Percentiles rank a stretch among this genome's conserved stretches.
Conservation (phyloP, 371 early-diverging fungal species). For the Dichotomocladium elegans region DNA sequence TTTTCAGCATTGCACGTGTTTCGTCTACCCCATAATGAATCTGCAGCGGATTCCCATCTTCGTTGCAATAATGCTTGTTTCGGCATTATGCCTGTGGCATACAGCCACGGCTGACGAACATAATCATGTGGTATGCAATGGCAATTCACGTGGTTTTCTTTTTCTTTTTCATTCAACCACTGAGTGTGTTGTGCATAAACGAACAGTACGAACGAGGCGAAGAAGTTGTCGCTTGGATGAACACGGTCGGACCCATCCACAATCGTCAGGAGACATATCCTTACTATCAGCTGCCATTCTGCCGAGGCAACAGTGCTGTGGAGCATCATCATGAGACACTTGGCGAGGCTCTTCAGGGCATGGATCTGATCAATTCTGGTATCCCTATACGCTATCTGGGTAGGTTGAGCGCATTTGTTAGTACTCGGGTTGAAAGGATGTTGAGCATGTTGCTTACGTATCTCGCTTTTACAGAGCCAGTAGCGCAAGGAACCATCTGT, state of each 20-base stretch:
- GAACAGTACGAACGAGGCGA: slow-evolving; percentile 51
- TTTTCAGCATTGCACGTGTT: too few species aligned
- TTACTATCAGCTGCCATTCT: slow-evolving; percentile 74
- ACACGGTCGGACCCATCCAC: slow-evolving; percentile 69
- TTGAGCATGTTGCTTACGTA: background rate
- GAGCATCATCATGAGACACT: slow-evolving; percentile 76
- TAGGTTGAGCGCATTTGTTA: slow-evolving; percentile 8
- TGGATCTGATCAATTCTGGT: slow-evolving; percentile 72
- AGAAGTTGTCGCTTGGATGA: slow-evolving; percentile 68
- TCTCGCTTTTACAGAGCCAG: slow-evolving; percentile 13
- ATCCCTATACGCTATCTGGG: slow-evolving; percentile 60
- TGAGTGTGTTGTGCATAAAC: background rate
- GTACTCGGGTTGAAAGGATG: background rate
- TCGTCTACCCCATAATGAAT: too few species aligned
- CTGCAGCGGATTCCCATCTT: background rate
- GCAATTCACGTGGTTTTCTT: background rate
- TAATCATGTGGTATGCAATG: slow-evolving; percentile 36
- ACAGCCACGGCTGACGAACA: slow-evolving; percentile 39
- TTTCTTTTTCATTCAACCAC: background rate
- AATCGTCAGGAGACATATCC: slow-evolving; percentile 80
- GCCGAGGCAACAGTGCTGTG: slow-evolving; percentile 54
- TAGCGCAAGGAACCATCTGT: slow-evolving; percentile 40
- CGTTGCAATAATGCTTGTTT: background rate
- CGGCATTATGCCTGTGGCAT: background rate
- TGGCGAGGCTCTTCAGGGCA: slow-evolving; percentile 79